A percentile compares a stretch with the other conserved stretches of the same genome.
phyloP scores from a whole-genome alignment of 176 grass and related monocot genomes.

The Aegilops sharonensis region DNA sequence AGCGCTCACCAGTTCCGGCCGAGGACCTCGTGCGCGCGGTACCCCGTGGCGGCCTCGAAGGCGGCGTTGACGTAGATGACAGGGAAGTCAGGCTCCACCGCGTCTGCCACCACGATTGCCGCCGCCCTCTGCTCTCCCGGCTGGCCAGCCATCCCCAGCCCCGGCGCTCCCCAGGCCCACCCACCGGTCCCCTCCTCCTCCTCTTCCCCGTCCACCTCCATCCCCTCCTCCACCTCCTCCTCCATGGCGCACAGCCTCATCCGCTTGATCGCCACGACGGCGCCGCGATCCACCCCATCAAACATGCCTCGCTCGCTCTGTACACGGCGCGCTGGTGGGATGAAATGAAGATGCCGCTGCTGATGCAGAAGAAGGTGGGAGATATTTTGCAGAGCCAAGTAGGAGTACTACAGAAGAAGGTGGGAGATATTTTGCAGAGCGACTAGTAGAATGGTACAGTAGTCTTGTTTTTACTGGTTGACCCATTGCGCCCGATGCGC shows the following conservation, averaged over 20 bases:
- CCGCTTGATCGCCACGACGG: constrained; percentile 47
- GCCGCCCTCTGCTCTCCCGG: constrained; percentile 35
- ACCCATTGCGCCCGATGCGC: too few relatives aligned
- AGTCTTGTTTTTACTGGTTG: not conserved
- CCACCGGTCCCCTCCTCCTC: constrained; percentile 18
- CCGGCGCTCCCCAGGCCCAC: constrained; percentile 27
- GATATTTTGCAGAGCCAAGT: constrained; percentile 26
- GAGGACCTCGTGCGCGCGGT: constrained; percentile 92
- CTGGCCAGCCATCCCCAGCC: not conserved
- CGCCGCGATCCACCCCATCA: constrained; percentile 7
- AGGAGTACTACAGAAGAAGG: not conserved
- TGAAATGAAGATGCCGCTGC: constrained; percentile 17
- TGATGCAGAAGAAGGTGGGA: not conserved
- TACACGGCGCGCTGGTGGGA: constrained; percentile 21
- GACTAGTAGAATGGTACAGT: not conserved
- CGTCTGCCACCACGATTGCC: constrained; percentile 84
- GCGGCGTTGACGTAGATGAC: constrained; percentile 98
- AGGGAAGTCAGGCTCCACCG: constrained; percentile 72
- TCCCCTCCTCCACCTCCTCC: constrained; percentile 20
- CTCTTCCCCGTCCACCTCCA: constrained; percentile 23
- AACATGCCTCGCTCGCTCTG: constrained; percentile 31
- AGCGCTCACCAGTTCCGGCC: constrained; percentile 85
- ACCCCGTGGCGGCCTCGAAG: constrained; percentile 88
- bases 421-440: constrained; percentile 35
- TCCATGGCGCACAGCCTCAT: constrained; percentile 51